Evolutionary conservation across 306 rosid genomes (phyloP).

Genomic region (Medicago ruthenica): DNA sequence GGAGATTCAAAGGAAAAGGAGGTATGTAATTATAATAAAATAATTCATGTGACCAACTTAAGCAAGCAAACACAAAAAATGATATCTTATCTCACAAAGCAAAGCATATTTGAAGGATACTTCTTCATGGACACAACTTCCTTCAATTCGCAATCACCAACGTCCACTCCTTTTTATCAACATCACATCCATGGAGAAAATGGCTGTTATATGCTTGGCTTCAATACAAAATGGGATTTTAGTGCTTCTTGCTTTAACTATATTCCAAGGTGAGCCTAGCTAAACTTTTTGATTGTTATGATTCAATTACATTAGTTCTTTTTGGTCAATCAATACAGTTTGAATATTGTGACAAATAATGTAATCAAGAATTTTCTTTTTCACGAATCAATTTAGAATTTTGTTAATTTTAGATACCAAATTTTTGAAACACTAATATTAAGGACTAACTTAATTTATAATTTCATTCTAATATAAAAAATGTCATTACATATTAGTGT

Average conservation of each 20-base stretch:
- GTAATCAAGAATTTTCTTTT: neutral
- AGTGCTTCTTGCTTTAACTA: slow-evolving; percentile 48
- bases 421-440: too few relatives aligned
- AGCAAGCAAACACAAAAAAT: slow-evolving; percentile 26
- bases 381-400: neutral
- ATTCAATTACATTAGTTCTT: neutral
- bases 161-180: neutral
- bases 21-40: too few relatives aligned
- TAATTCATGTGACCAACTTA: neutral
- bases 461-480: neutral
- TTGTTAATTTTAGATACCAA: too few relatives aligned
- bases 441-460: neutral
- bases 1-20: too few relatives aligned
- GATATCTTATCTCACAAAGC: slow-evolving; percentile 41
- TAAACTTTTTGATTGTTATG: neutral
- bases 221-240: slow-evolving; percentile 22
- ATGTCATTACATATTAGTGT: neutral
- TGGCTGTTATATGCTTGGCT: slow-evolving; percentile 21
- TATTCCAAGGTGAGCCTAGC: slow-evolving; percentile 49
- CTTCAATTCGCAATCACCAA: neutral
- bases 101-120: slow-evolving; percentile 63
- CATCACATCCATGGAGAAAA: slow-evolving; percentile 44
- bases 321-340: neutral
- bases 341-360: neutral
- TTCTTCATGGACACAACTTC: slow-evolving; percentile 55